These are phyloP conservation scores for Marasmius tenuissimus DNA, from an alignment of 1,284 basidiomycete genomes.

Conservation along the genomic window DNA sequence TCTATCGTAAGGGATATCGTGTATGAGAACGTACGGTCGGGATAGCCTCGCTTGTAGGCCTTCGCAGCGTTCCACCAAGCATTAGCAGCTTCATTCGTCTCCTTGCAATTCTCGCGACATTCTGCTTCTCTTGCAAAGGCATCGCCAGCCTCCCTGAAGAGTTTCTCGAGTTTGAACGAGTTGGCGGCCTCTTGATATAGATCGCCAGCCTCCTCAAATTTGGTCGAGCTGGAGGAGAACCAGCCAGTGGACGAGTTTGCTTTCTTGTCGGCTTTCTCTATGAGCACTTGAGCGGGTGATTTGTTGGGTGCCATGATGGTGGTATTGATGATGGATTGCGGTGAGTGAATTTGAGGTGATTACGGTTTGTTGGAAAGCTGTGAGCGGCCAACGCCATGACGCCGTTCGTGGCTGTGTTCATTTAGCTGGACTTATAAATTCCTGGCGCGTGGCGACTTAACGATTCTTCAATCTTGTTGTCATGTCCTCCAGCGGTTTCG, in stretches of 20 bases:
- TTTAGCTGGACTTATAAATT: not conserved
- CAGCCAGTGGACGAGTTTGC: constrained; percentile 80
- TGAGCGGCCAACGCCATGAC: constrained; percentile 2
- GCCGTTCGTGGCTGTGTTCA: constrained; percentile 2
- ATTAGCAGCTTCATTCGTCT: constrained; percentile 90
- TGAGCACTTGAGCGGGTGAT: constrained; percentile 65
- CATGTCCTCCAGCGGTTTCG: constrained; percentile 44
- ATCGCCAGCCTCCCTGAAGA: constrained; percentile 89
- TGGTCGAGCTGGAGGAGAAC: constrained; percentile 80
- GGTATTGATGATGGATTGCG: constrained; percentile 1
- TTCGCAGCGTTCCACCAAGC: constrained; percentile 97
- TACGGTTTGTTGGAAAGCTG: not conserved
- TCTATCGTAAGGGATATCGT: constrained; percentile 15
- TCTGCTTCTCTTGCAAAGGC: constrained; percentile 89
- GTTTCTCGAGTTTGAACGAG: constrained; percentile 92
- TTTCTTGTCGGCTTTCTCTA: constrained; percentile 93
- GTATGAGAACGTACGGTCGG: constrained; percentile 62
- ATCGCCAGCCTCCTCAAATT: constrained; percentile 93
- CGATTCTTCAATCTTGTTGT: constrained; percentile 9
- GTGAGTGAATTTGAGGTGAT: not conserved
- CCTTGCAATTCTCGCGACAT: constrained; percentile 84
- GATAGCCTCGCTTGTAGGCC: constrained; percentile 86
- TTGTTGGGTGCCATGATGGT: constrained; percentile 49
- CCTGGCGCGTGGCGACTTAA: not conserved
- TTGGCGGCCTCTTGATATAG: constrained; percentile 95